Evolutionary conservation across 805 yeast species (phyloP), one percentile per base, ranked within the genome.

Genomic region (Yarrowia deformans): DNA sequence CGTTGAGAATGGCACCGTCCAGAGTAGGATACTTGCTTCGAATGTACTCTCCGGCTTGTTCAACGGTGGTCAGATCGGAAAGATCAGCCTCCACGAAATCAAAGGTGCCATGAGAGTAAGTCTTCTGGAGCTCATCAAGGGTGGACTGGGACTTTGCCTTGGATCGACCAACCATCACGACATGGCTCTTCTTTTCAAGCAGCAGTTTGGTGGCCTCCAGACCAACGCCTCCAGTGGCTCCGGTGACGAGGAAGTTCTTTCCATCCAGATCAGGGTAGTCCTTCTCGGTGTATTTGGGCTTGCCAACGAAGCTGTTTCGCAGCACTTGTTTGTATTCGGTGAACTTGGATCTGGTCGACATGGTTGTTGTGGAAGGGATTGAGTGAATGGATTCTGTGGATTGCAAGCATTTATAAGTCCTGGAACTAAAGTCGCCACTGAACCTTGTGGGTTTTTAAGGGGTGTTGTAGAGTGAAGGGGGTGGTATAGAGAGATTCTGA

Each of bases 1-100:
- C 85, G 72, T 83, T 84, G 72, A 81, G 79, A 39, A 83, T 75
- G 16, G 63, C 63, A 16, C 63, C 63, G 37, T 56, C 63, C 35
- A 56, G 18, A n/a, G 63, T 40, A 8, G 63, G 37, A 23, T 56
- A 56, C 63, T 56, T 56, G 23, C 8, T 40, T 40, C 48, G 48
- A n/a, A 56, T 40, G 48, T 56, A 40, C 63, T 56, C 48, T 9
- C 63, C 63, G 5, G 63, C 63, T 8, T 13, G 16, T 23, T 56
- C 48, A 3, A 56, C 63, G 14, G 63, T 56, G 19, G 37, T 29
- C 63, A 56, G 37, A 29, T 56, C 63, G 4, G 63, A 23, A n/a
- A 56, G 63, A 56, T 56, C 63, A 40, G 63, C 48, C 63, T 56
- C 63, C 10, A 56, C 63, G 32, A 56, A 56, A n/a, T 56, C 63